Evolutionary conservation across 202 grass and related monocot species (phyloP), one percentile per base, ranked within the genome.

Genomic region (Setaria italica): DNA sequence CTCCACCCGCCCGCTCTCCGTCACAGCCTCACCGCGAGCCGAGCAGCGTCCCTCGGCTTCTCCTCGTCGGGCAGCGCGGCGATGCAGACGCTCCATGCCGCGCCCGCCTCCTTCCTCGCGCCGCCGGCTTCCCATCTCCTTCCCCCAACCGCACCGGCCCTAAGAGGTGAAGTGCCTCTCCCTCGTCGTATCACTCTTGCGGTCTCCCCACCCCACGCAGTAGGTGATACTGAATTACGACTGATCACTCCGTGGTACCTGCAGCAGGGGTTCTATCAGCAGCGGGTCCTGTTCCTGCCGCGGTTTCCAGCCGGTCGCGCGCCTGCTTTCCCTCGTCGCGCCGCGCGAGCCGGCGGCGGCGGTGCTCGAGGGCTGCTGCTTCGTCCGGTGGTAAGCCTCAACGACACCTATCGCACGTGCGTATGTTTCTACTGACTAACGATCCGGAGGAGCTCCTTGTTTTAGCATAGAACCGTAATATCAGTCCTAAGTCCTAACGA

Each of bases 361-460:
- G 47, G 64, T 74, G 62, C 54, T 53, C 74, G 9, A 80, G 65
- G 70, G 80, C 90, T 78, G 80, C 90, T 78, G 74, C 88, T 64
- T 88, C 83, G 2, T 74, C 85, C 33, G 62, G 85, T 81, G 90
- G 93, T 95, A 87, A 85, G 77, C 56, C 17, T 42, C 29, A 41
- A 12, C 43, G 0, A 29, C 74, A 59, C 69, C 49, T 9, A 41
- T 17, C 30, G 7, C 51, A 30, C 30, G 46, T 70, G 57, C 21
- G 33, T 25, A 35, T 63, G 2, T 68, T 3, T 9, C 10, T 46
- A 34, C 42, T 10, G 15, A 34, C 20, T 25, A 59, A 59, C 9
- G 20, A 72, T 32, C 25, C 12, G 11, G 7, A 35, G 14, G 14
- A 35, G 29, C 2, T 35, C 39, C 15, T 54, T 77, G 29, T 6